Evolutionary conservation across 2,329 filamentous ascomycete genomes (phyloP), one percentile per base, ranked within the genome.

Genomic region (Colletotrichum brevisporum): DNA sequence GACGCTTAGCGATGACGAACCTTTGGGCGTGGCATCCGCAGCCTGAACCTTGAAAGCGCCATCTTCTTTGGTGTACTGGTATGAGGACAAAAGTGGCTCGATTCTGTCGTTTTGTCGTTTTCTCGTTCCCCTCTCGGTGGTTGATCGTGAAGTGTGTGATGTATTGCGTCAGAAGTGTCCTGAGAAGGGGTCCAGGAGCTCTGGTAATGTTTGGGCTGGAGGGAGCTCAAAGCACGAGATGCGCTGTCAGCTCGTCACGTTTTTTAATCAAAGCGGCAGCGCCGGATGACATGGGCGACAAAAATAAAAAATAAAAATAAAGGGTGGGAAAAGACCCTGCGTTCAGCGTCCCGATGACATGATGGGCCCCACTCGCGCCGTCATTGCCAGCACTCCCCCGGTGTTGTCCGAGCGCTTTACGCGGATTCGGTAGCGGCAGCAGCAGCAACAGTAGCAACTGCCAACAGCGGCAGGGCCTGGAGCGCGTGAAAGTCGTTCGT

Each of bases 1-100:
- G 24, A 52, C 36, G 53, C 18, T 54, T 45, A 16, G n/a, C 26
- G 24, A 31, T 39, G 31, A 31, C 70, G 39, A 55, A 70, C 70
- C 75, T 75, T 78, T 59, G 77, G 77, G 8, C 76, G 74, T 21
- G 77, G 76, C 55, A 78, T 60, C 72, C 76, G 72, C 21, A 76
- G 67, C 57, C 73, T 67, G 62, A 71, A 53, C 53, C 47, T 63
- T 6, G 55, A 60, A n/a, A 60, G 36, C 27, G 55, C 63, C 70
- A 71, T 71, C 1, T 39, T 53, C 26, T 18, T 36, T 12, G 24
- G 45, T 47, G 45, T 47, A 16, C 8, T 16, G 13, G 1, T n/a
- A 5, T 16, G 21, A 24, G 21, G 21, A 24, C 21, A 24, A 24
- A 24, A 24, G 16, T 16, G 16, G 8, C 15, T 47, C 15, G 13